These are phyloP conservation scores for Russula emetica DNA, from an alignment of 768 basidiomycete genomes.

Conservation along the genomic window DNA sequence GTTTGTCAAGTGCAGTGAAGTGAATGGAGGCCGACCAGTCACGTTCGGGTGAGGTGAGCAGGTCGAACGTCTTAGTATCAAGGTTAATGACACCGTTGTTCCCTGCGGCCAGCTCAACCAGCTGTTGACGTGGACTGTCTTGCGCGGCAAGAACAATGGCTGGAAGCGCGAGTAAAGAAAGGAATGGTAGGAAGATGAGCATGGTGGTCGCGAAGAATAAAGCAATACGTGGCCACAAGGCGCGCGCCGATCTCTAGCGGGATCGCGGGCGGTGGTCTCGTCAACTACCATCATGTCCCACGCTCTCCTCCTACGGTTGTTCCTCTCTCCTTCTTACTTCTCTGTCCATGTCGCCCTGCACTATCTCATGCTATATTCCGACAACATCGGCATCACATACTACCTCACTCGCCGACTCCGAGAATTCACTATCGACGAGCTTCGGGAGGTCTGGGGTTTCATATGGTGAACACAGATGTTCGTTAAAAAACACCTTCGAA, in stretches of 20 bases:
- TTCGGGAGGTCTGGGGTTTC: slow-evolving; percentile 86
- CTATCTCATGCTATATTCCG: slow-evolving; percentile 75
- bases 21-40: slow-evolving; percentile 86
- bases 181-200: slow-evolving; percentile 32
- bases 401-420: slow-evolving; percentile 75
- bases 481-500: slow-evolving; percentile 35
- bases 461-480: slow-evolving; percentile 53
- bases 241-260: background rate
- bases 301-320: slow-evolving; percentile 85
- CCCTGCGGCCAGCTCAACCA: slow-evolving; percentile 61
- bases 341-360: slow-evolving; percentile 89
- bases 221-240: slow-evolving; percentile 19
- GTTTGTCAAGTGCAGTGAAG: slow-evolving; percentile 79
- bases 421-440: slow-evolving; percentile 61
- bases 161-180: slow-evolving; percentile 35
- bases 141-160: slow-evolving; percentile 34
- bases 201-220: slow-evolving; percentile 15
- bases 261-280: background rate
- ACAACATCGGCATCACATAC: slow-evolving; percentile 90
- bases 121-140: slow-evolving; percentile 46
- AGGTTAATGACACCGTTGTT: slow-evolving; percentile 81
- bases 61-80: slow-evolving; percentile 68
- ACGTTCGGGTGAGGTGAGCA: slow-evolving; percentile 69
- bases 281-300: slow-evolving; percentile 46
- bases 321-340: slow-evolving; percentile 89